phyloP scores from a whole-genome alignment of 1,284 basidiomycete species.

The Microbotryum silenes-acaulis region DNA sequence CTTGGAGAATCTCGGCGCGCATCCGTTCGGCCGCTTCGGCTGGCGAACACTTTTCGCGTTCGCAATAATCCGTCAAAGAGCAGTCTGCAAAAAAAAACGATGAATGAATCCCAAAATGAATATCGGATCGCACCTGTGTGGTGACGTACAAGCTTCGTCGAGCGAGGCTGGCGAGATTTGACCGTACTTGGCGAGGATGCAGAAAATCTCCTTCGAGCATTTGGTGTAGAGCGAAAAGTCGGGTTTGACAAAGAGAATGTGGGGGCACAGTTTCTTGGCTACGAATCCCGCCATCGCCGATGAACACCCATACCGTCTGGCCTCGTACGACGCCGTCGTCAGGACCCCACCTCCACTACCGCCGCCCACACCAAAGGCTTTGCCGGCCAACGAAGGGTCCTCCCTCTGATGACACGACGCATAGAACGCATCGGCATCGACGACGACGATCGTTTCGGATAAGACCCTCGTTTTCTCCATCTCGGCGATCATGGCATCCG shows the following conservation, averaged over 20 bases:
- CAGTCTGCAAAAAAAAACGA: slow-evolving; percentile 6
- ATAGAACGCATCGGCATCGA: slow-evolving; percentile 59
- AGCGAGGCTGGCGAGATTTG: slow-evolving; percentile 33
- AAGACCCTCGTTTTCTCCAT: slow-evolving; percentile 71
- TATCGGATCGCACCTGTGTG: neutral
- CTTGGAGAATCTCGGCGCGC: slow-evolving; percentile 58
- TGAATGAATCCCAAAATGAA: neutral
- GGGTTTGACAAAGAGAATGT: slow-evolving; percentile 63
- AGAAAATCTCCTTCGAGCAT: slow-evolving; percentile 39
- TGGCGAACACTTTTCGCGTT: slow-evolving; percentile 54
- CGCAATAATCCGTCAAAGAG: slow-evolving; percentile 28
- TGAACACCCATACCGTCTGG: slow-evolving; percentile 63
- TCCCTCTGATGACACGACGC: slow-evolving; percentile 61
- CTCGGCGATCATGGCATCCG: slow-evolving; percentile 56
- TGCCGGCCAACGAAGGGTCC: slow-evolving; percentile 47
- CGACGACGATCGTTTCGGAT: slow-evolving; percentile 72
- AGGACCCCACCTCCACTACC: slow-evolving; percentile 53
- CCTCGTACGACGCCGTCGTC: slow-evolving; percentile 83
- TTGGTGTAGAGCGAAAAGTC: slow-evolving; percentile 39
- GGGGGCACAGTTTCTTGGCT: slow-evolving; percentile 85
- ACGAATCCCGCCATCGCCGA: slow-evolving; percentile 58
- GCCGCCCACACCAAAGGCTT: slow-evolving; percentile 70
- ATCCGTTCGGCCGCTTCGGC: slow-evolving; percentile 71
- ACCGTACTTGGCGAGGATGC: slow-evolving; percentile 31
- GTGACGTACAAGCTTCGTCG: slow-evolving; percentile 34